Evolutionary conservation across 331 rosid species (phyloP).

Genomic region (Prunus yedoensis): DNA sequence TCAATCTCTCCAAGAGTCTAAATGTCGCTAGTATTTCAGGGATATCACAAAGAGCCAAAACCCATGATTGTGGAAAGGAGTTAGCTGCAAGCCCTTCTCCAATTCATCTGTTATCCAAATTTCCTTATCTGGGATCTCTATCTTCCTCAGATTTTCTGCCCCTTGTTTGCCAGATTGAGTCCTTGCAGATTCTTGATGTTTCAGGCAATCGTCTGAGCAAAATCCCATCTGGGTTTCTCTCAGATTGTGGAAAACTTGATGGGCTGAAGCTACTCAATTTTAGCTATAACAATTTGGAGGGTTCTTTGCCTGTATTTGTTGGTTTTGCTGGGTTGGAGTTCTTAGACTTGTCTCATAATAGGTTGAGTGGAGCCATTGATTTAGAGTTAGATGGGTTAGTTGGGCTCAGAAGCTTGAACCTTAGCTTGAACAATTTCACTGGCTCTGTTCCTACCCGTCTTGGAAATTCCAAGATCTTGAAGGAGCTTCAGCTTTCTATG

Average conservation of each 20-base stretch:
- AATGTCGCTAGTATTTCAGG: conserved; percentile 34
- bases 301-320: conserved; percentile 50
- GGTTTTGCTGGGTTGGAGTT: conserved; percentile 58
- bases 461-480: conserved; percentile 50
- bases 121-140: conserved; percentile 33
- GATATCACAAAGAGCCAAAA: conserved; percentile 15
- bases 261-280: conserved; percentile 52
- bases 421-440: conserved; percentile 3
- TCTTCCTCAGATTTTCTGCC: conserved; percentile 46
- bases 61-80: conserved; percentile 73
- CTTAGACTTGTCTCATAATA: conserved; percentile 66
- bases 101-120: conserved; percentile 35
- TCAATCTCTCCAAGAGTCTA: conserved; percentile 23
- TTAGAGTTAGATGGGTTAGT: conserved; percentile 46
- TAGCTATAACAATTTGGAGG: conserved; percentile 36
- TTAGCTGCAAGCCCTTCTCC: conserved; percentile 32
- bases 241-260: conserved; percentile 49
- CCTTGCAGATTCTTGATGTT: conserved; percentile 59
- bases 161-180: conserved; percentile 48
- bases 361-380: conserved; percentile 5
- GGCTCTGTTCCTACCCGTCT: conserved; percentile 52
- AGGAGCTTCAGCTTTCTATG: conserved; percentile 51
- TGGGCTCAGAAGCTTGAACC: conserved; percentile 48
- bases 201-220: conserved; percentile 32
- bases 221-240: conserved; percentile 50